Evolutionary conservation across 257 asterid genomes (phyloP).

Genomic region (Sherardia arvensis): DNA sequence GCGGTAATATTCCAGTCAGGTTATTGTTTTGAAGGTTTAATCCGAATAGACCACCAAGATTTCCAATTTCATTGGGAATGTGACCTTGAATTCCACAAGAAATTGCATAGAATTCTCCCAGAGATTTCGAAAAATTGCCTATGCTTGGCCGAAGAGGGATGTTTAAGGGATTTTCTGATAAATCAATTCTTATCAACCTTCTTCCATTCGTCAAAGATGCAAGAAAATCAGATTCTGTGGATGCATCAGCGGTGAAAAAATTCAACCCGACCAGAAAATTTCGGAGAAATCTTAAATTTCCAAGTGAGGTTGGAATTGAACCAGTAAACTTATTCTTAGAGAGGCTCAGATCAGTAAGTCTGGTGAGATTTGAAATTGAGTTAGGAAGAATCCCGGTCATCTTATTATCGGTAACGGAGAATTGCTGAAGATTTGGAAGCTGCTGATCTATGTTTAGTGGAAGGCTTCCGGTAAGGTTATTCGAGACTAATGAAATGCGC

Average conservation of each 20-base stretch:
- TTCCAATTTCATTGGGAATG: constrained; percentile 10
- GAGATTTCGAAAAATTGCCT: neutral
- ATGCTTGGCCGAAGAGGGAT: neutral
- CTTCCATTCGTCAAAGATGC: neutral
- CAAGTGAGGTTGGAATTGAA: neutral
- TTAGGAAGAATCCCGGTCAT: neutral
- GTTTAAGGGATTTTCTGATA: neutral
- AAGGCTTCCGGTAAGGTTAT: constrained; percentile 4
- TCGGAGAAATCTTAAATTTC: neutral
- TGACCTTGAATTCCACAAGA: neutral
- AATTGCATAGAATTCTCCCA: neutral
- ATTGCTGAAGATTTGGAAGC: neutral
- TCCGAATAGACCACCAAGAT: neutral
- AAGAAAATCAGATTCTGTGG: neutral
- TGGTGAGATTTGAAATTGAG: constrained; percentile 1
- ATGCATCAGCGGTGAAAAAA: neutral
- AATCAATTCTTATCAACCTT: neutral
- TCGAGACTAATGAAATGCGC: neutral
- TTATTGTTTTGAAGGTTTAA: neutral
- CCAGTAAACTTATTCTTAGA: neutral
- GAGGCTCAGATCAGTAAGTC: neutral
- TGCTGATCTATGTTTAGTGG: neutral
- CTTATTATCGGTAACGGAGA: neutral
- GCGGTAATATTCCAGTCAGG: constrained; percentile 1
- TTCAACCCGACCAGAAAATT: neutral